These are phyloP conservation scores for Brasenia schreberi DNA, from an alignment of 164 flowering plant species.

Conservation along the genomic window DNA sequence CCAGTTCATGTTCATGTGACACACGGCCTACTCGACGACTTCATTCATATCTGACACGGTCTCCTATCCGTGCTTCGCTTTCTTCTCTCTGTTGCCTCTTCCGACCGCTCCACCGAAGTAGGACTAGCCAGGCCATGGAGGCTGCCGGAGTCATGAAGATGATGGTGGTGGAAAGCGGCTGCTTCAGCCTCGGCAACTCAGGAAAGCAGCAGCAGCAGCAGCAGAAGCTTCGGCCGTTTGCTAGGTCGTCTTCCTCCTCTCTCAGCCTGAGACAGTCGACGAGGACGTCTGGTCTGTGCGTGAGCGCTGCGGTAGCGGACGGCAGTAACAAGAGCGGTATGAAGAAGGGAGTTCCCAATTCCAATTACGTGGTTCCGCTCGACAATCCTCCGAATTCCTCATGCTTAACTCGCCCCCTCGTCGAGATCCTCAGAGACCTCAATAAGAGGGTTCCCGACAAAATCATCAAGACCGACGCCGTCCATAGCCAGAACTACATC, in stretches of 20 bases:
- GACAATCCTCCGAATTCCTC: constrained; percentile 30
- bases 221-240: not conserved
- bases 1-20: too few species aligned
- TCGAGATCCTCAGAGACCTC: constrained; percentile 81
- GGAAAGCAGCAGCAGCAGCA: not conserved
- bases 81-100: too few species aligned
- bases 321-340: constrained; percentile 1
- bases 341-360: constrained; percentile 24
- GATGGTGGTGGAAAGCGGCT: not conserved
- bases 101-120: too few species aligned
- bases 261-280: not conserved
- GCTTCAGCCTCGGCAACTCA: not conserved
- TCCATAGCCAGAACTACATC: constrained; percentile 18
- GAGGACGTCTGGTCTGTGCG: not conserved
- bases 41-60: too few species aligned
- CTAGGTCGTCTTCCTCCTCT: not conserved
- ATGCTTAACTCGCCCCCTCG: constrained; percentile 66
- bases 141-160: not conserved
- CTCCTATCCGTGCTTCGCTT: too few species aligned
- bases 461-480: constrained; percentile 29
- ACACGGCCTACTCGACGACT: too few species aligned
- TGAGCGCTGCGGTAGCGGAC: constrained; percentile 1
- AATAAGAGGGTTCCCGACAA: constrained; percentile 84
- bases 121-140: constrained; percentile 1
- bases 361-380: constrained; percentile 81